Base-by-base conservation (phyloP, 2,329 filamentous ascomycete genomes). In the Neofusicoccum kwambonambiense region DNA sequence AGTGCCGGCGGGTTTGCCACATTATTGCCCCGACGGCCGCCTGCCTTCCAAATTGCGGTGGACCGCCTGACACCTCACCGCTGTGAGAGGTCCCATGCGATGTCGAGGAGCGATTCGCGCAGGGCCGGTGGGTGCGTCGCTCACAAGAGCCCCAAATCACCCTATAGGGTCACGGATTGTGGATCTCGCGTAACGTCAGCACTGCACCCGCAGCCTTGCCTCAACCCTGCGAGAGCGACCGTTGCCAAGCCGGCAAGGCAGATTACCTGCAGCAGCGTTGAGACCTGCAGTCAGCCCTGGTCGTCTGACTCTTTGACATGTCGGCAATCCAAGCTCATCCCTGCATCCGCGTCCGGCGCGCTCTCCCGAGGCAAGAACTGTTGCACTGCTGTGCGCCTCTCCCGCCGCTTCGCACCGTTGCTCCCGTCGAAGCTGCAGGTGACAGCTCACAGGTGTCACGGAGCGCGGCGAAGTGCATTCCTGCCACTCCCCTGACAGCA, bases 301-400 rank as follows among this genome's bases (percentile, higher is more conserved):
- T 63, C 61, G 61, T 52, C 61, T 54, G 61, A 63, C 61, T 42
- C 49, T 54, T 51, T 54, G 49, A 54, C 47, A 54, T 63, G 61
- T 51, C 47, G 44, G 58, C 58, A 51, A 22, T 34, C 45, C 58
- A 62, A 62, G 44, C 58, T 58, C 44, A 56, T 64, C 62, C 62
- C 62, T 64, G 62, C 52, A 64, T 54, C 49, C 56, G 63, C 63
- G 52, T 41, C 63, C 63, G 63, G 63, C 35, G 44, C 54, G 63
- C 22, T 49, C 54, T 64, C 49, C 63, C 63, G 63, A 58, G 42
- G 44, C 49, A 47, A 49, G 44, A 19, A 17, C 27, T 37, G 63
- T 64, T 64, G 45, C 63, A 60, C 63, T 31, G 50, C 63, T 57
- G 63, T 61, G 54, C 63, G 63, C 63, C 63, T 65, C 63, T 60